phyloP scores from a whole-genome alignment of 257 asterid species.

The Mitragyna speciosa region DNA sequence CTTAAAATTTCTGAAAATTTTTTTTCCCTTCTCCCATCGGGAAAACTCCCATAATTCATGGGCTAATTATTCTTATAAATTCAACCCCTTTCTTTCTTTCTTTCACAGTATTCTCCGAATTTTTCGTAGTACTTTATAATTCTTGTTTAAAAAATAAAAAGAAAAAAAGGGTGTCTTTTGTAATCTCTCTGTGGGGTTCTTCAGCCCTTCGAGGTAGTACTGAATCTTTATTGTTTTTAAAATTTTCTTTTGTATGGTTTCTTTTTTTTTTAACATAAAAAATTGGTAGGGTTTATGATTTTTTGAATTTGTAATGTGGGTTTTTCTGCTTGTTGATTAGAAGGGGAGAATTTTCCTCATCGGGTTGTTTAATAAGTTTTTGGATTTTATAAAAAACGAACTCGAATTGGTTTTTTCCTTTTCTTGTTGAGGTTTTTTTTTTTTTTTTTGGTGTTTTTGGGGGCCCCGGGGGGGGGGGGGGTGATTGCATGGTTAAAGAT shows the following conservation, averaged over 20 bases:
- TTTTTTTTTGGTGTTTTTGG: no score
- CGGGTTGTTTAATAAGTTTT: no score
- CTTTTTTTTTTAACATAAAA: no score
- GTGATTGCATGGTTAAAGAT: not conserved
- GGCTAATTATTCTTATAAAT: conserved; percentile 5
- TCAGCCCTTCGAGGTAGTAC: not conserved
- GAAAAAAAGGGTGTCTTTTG: not conserved
- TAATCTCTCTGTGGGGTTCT: not conserved
- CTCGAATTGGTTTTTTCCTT: not conserved
- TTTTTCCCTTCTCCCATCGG: not conserved
- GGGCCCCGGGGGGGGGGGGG: no score
- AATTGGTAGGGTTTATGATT: conserved; percentile 6
- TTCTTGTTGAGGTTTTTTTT: no score
- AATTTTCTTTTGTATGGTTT: no score
- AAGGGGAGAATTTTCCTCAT: not conserved
- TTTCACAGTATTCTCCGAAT: not conserved
- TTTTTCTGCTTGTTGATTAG: not conserved
- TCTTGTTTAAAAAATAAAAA: no score
- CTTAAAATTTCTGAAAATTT: no score
- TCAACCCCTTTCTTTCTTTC: no score
- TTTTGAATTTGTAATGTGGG: not conserved
- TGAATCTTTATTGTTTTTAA: not conserved
- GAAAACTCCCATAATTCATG: conserved; percentile 4
- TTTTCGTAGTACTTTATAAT: not conserved
- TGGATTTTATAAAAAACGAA: no score